Evolutionary conservation across 148 eudicot species (phyloP), one percentile per base, ranked within the genome.

Genomic region (Silene latifolia): DNA sequence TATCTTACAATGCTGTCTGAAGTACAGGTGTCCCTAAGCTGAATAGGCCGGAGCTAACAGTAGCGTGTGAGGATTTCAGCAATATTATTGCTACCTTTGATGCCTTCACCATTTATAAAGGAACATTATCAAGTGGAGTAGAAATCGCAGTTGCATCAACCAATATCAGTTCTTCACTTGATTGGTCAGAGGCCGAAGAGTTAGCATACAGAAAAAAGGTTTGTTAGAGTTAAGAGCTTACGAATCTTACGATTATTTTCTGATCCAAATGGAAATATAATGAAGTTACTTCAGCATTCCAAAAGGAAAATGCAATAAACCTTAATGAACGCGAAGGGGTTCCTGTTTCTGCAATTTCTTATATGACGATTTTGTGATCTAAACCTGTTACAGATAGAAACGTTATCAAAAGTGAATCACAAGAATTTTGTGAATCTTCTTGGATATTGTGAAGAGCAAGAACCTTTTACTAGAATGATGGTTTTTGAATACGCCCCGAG

Each of bases 41-140:
- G 72, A 92, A 95, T 74, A 84, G 93, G 62, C 54, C 80, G 32
- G 99, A 95, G 85, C 87, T 95, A 58, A 97, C 89, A 82, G 82
- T 86, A 29, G 96, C 99, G n/a, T 95, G 98, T 63, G 99, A 95
- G 82, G 99, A 95, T 83, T 95, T 95, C 85, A 92, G 99, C 91
- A 95, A 95, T 82, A 95, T 95, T n/a, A 85, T 90, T 20, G 83
- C 81, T 27, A 79, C 85, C 11, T 48, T 72, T 21, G 96, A 87
- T 74, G 85, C 84, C 35, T 84, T 79, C 78, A 89, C 85, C 2
- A 42, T 95, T 21, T 95, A 95, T 85, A 95, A 95, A 66, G 99
- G 99, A 78, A 95, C 92, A 54, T 79, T 95, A 62, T 95, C 99
- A 71, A 92, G 94, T 80, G 99, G 99, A 78, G 97, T 92, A 67